These are phyloP conservation scores for Irpex sp. DNA, from an alignment of 1,284 basidiomycete species.

Conservation along the genomic window DNA sequence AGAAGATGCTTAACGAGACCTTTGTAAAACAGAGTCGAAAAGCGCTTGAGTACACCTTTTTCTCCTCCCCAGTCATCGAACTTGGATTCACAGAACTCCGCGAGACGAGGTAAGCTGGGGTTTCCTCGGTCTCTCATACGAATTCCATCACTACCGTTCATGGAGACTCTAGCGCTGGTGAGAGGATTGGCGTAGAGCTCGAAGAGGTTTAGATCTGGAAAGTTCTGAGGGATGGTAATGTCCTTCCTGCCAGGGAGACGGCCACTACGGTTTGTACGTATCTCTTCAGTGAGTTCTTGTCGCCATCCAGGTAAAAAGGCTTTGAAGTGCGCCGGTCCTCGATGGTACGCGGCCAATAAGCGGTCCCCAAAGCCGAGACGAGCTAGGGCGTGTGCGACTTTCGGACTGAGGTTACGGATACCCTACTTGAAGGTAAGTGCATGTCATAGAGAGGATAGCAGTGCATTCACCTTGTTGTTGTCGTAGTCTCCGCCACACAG, in stretches of 20 bases:
- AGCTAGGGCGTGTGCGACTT: constrained; percentile 34
- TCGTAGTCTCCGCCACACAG: constrained; percentile 68
- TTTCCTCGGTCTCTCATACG: constrained; percentile 28
- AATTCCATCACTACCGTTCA: constrained; percentile 25
- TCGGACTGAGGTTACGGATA: constrained; percentile 31
- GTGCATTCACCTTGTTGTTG: constrained; percentile 27
- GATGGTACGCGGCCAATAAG: constrained; percentile 38
- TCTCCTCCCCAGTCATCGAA: constrained; percentile 54
- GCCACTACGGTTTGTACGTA: constrained; percentile 42
- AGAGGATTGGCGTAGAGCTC: constrained; percentile 43
- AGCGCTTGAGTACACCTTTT: constrained; percentile 37
- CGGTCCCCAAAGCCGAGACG: constrained; percentile 39
- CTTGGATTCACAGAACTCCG: constrained; percentile 47
- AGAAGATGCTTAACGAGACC: constrained; percentile 38
- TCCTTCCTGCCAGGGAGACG: constrained; percentile 33
- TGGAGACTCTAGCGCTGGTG: constrained; percentile 19
- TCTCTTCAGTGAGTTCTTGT: constrained; percentile 38
- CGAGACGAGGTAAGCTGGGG: constrained; percentile 40
- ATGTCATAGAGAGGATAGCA: constrained; percentile 9
- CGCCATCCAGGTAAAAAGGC: constrained; percentile 39
- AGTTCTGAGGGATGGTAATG: constrained; percentile 32
- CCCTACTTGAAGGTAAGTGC: constrained; percentile 29
- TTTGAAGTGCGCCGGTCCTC: constrained; percentile 20
- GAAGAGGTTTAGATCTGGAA: constrained; percentile 40
- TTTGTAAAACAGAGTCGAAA: constrained; percentile 38